Percentiles rank a stretch among this genome's conserved stretches.
phyloP scores from a whole-genome alignment of 106 monocot species.

The Triglochin maritima region DNA sequence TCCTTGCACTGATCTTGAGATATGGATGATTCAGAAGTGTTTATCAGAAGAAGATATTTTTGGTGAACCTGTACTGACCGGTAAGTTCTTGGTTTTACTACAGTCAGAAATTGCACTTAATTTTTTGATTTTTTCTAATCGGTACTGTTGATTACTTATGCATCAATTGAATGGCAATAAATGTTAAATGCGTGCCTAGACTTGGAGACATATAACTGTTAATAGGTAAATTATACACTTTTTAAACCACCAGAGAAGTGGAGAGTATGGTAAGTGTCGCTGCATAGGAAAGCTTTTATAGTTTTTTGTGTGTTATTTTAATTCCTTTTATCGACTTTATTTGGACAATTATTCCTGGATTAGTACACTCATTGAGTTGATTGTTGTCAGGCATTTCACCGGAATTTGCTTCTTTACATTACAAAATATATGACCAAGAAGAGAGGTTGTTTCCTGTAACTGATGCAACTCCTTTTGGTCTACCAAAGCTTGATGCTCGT shows the following conservation, averaged over 20 bases:
- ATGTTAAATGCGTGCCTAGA: no score
- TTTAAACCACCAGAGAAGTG: no score
- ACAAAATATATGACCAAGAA: constrained; percentile 22
- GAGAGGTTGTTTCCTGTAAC: constrained; percentile 10
- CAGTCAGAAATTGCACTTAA: background rate
- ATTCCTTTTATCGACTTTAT: no score
- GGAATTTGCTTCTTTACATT: constrained; percentile 35
- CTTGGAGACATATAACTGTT: no score
- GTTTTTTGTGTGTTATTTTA: no score
- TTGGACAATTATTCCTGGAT: no score
- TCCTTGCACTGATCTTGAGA: constrained; percentile 84
- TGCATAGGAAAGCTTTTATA: no score
- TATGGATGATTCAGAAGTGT: constrained; percentile 85
- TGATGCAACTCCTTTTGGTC: constrained; percentile 11
- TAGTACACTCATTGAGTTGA: no score
- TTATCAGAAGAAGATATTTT: constrained; percentile 70
- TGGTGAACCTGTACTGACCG: constrained; percentile 47
- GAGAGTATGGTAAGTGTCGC: no score
- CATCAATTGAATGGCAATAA: no score
- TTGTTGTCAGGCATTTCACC: constrained; percentile 40
- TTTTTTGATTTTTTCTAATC: background rate
- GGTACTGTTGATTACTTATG: no score
- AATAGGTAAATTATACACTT: no score
- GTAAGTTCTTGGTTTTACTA: constrained; percentile 21
- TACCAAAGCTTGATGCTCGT: constrained; percentile 9